These are phyloP conservation scores for Hevea brasiliensis DNA, from an alignment of 345 rosid genomes.

Conservation along the genomic window DNA sequence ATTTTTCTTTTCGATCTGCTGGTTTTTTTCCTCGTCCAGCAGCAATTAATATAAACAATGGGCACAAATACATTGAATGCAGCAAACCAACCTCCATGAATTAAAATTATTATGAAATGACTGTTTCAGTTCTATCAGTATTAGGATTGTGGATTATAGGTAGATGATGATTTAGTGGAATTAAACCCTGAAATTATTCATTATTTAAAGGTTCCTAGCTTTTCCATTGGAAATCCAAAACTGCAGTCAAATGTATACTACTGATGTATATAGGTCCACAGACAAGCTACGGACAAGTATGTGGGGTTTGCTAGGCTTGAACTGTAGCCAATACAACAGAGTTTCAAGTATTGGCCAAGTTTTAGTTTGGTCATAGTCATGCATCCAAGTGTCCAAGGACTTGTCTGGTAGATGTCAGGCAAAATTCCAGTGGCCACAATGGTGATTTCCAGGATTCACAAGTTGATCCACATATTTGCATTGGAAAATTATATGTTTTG, in stretches of 20 bases:
- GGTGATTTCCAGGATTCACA: background rate
- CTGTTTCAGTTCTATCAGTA: too few relatives aligned
- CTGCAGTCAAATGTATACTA: background rate
- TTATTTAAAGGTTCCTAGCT: too few relatives aligned
- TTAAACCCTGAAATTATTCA: too few relatives aligned
- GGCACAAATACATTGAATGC: too few relatives aligned
- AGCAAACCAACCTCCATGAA: too few relatives aligned
- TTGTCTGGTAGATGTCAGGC: conserved; percentile 51
- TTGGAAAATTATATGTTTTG: too few relatives aligned
- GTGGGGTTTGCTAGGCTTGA: conserved; percentile 34
- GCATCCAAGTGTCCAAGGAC: conserved; percentile 1
- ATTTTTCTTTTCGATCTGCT: too few relatives aligned
- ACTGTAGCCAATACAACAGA: conserved; percentile 3
- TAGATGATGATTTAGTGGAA: too few relatives aligned
- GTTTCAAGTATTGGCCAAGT: background rate
- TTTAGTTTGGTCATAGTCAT: conserved; percentile 19
- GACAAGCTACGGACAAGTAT: conserved; percentile 32
- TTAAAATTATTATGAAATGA: too few relatives aligned
- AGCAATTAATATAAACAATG: too few relatives aligned
- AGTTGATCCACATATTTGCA: background rate
- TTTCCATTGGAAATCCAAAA: background rate
- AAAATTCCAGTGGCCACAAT: conserved; percentile 34
- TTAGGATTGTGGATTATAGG: too few relatives aligned
- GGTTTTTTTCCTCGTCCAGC: background rate
- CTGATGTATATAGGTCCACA: conserved; percentile 16